Evolutionary conservation across 345 rosid species (phyloP).

Genomic region (Garcia nutans): DNA sequence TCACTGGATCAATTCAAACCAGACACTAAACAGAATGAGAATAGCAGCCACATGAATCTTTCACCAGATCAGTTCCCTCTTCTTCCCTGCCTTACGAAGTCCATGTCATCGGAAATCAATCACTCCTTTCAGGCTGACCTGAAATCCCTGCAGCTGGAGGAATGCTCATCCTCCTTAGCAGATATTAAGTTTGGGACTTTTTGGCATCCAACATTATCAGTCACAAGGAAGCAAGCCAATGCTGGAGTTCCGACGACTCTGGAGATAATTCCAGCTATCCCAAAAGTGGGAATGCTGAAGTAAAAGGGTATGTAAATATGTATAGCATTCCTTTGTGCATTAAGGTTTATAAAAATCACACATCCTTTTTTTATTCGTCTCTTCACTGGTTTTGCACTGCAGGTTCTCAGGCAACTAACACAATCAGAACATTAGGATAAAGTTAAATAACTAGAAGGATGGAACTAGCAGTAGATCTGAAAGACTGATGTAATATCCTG

Average conservation of each 20-base stretch:
- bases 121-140: conserved; percentile 19
- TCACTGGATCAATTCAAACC: neutral
- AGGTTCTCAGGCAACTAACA: conserved; percentile 20
- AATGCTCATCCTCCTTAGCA: neutral
- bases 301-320: conserved; percentile 27
- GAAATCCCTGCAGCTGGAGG: conserved; percentile 15
- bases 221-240: conserved; percentile 18
- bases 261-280: conserved; percentile 17
- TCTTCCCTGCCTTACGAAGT: conserved; percentile 37
- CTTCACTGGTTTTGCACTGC: conserved; percentile 13
- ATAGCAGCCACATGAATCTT: conserved; percentile 14
- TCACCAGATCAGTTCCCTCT: conserved; percentile 46
- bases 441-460: neutral
- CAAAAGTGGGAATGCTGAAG: conserved; percentile 10
- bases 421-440: conserved; percentile 7
- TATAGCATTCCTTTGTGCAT: conserved; percentile 17
- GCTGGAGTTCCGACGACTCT: conserved; percentile 23
- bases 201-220: conserved; percentile 17
- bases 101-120: conserved; percentile 18
- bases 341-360: neutral
- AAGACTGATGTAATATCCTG: neutral
- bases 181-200: conserved; percentile 28
- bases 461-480: conserved; percentile 1
- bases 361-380: neutral
- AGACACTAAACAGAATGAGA: conserved; percentile 6